Percentiles rank a stretch among this genome's conserved stretches.
phyloP scores from a whole-genome alignment of 768 basidiomycete species.

The Pulveroboletus sp. region DNA sequence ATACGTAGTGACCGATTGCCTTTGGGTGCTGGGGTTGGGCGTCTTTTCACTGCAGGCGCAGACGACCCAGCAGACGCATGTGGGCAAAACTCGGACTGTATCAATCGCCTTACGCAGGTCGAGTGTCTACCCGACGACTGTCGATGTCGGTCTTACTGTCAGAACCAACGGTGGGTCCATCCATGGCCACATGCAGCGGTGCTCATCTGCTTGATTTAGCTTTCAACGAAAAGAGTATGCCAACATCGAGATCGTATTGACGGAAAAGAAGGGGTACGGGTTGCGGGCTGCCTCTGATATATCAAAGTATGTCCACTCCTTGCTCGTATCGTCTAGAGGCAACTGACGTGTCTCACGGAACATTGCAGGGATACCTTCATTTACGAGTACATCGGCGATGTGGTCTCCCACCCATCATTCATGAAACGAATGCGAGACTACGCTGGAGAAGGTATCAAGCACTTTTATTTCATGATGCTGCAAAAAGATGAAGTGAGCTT shows the following conservation, averaged over 20 bases:
- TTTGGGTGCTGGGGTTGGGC: conserved; percentile 17
- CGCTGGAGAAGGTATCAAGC: conserved; percentile 86
- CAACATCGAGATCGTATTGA: conserved; percentile 83
- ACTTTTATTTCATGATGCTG: conserved; percentile 99
- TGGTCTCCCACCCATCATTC: conserved; percentile 84
- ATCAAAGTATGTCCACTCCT: conserved; percentile 49
- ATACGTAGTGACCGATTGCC: conserved; percentile 29
- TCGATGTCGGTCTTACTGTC: conserved; percentile 75
- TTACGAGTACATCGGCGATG: conserved; percentile 98
- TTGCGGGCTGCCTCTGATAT: conserved; percentile 73
- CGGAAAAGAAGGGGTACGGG: conserved; percentile 95
- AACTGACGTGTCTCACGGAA: conserved; percentile 7
- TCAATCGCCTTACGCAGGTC: conserved; percentile 95
- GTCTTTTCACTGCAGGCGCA: conserved; percentile 42
- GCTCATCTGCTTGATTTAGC: conserved; percentile 39
- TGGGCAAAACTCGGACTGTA: conserved; percentile 87
- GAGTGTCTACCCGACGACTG: conserved; percentile 94
- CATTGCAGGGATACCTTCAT: conserved; percentile 79
- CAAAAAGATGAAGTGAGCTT: conserved; percentile 89
- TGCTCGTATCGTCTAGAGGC: background rate
- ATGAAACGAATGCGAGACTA: conserved; percentile 94
- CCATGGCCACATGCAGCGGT: background rate
- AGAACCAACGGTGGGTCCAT: conserved; percentile 80
- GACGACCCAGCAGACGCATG: conserved; percentile 71
- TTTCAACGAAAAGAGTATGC: conserved; percentile 88